Evolutionary conservation across 1,284 basidiomycete species (phyloP), one percentile per base, ranked within the genome.

Genomic region (Cryptococcus sp.): DNA sequence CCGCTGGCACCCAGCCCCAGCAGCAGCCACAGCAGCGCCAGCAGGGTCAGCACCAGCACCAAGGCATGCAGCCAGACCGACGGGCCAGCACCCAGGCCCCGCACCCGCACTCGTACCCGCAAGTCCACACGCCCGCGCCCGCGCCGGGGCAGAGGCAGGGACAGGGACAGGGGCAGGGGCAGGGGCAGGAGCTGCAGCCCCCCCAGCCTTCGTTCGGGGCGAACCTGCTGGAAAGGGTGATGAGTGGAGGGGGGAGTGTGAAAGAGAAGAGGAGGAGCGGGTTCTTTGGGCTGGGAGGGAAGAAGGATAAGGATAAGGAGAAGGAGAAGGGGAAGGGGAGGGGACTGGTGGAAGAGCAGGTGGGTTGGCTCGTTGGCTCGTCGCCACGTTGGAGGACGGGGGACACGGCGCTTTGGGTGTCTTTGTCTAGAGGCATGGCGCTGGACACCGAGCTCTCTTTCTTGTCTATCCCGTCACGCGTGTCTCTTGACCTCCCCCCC

Each of bases 221-320:
- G 4, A 37, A 37, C 21, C 37, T 33, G 21, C 35, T 36, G 18
- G 18, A 51, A 40, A 20, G 52, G 48, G 36, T 50, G 39, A 33
- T 39, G 21, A 40, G 56, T 49, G 20, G 48, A 36, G 20, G 28
- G 18, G 40, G 36, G 43, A 46, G 48, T 23, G 50, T 20, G 52
- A 57, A 50, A 20, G 66, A 64, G 47, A 67, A 69, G 55, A 44
- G 68, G 48, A 43, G 65, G 40, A 68, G 66, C 52, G 67, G 68
- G 12, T 65, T 72, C 55, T 70, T 70, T 55, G 67, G 68, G 8
- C 55, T 72, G n/a, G 66, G 67, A 20, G 53, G 64, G 24, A 66
- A 70, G 52, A 68, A 71, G 53, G 61, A 71, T 12, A 66, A 78
- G 50, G 47, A 71, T 54, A 55, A 60, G 55, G 59, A 61, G 37